Conservation (phyloP, 2,329 filamentous ascomycete genomes). For the Neonectria neomacrospora region DNA sequence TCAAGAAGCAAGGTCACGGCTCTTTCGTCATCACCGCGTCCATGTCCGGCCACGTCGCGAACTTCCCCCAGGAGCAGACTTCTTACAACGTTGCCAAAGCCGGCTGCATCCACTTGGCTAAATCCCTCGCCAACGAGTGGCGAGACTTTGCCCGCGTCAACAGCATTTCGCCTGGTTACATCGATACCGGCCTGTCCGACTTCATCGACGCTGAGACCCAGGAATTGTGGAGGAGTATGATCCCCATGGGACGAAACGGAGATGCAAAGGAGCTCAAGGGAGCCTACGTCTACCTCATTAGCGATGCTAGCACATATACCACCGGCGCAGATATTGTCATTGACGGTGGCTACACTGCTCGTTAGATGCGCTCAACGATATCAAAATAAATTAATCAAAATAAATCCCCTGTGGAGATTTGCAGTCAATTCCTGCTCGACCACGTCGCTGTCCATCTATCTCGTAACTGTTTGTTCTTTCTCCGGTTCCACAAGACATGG, state of each 20-base stretch:
- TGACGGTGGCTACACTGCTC: conserved; percentile 50
- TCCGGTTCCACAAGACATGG: too few species aligned
- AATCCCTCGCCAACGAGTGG: conserved; percentile 65
- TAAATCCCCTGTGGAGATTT: neutral
- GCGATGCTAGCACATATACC: conserved; percentile 61
- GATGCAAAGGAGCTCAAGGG: conserved; percentile 75
- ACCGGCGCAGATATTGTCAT: conserved; percentile 62
- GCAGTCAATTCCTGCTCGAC: too few species aligned
- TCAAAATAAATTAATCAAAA: neutral
- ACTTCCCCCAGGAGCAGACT: conserved; percentile 62
- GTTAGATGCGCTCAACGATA: neutral
- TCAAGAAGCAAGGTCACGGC: conserved; percentile 55
- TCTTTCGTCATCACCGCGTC: conserved; percentile 63
- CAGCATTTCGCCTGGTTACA: conserved; percentile 59
- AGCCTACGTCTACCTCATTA: conserved; percentile 64
- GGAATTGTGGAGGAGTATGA: conserved; percentile 52
- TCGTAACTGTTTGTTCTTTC: too few species aligned
- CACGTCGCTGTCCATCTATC: too few species aligned
- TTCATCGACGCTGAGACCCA: conserved; percentile 25
- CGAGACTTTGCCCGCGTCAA: conserved; percentile 66
- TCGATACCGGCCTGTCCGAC: conserved; percentile 64
- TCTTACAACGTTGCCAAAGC: conserved; percentile 68
- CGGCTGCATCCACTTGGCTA: conserved; percentile 64
- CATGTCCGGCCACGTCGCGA: conserved; percentile 61
- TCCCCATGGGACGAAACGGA: conserved; percentile 65